Evolutionary conservation across 768 basidiomycete species (phyloP).

Genomic region (Lactarius vividus): DNA sequence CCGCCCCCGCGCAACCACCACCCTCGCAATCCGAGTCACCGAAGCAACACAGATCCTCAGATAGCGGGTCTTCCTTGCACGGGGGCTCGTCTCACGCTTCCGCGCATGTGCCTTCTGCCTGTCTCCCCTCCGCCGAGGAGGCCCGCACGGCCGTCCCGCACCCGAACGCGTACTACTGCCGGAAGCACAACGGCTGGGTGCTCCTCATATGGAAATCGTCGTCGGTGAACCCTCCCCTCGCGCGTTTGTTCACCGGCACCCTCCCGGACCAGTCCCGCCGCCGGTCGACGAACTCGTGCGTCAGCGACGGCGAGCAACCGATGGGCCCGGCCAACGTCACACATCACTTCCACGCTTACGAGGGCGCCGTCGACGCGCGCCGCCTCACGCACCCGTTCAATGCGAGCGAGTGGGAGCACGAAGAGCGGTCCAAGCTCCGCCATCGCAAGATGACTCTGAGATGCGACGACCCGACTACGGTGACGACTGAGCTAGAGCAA

Average conservation of each 20-base stretch:
- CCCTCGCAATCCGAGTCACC: constrained; percentile 18
- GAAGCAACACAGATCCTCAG: constrained; percentile 9
- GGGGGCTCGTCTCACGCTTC: constrained; percentile 26
- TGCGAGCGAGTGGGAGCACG: constrained; percentile 56
- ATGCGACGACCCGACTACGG: constrained; percentile 17
- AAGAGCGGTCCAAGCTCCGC: constrained; percentile 49
- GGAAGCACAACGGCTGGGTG: constrained; percentile 81
- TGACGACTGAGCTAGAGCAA: constrained; percentile 19
- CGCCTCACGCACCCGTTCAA: constrained; percentile 62
- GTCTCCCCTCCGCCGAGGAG: constrained; percentile 57
- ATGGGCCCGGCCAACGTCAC: constrained; percentile 55
- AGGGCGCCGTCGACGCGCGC: constrained; percentile 64
- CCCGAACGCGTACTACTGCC: constrained; percentile 80
- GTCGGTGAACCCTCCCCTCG: constrained; percentile 57
- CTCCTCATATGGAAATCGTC: constrained; percentile 69
- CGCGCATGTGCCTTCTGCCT: constrained; percentile 26
- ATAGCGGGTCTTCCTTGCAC: constrained; percentile 18
- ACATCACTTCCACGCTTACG: constrained; percentile 81
- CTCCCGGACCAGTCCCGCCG: constrained; percentile 55
- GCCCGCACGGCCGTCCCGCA: constrained; percentile 71
- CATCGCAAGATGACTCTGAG: constrained; percentile 47
- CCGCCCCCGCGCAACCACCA: constrained; percentile 30
- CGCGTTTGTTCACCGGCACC: constrained; percentile 48
- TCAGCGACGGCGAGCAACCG: constrained; percentile 48
- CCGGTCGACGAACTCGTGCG: constrained; percentile 51